Evolutionary conservation across 345 rosid species (phyloP), one percentile per base, ranked within the genome.

Genomic region (Syzygium grande): DNA sequence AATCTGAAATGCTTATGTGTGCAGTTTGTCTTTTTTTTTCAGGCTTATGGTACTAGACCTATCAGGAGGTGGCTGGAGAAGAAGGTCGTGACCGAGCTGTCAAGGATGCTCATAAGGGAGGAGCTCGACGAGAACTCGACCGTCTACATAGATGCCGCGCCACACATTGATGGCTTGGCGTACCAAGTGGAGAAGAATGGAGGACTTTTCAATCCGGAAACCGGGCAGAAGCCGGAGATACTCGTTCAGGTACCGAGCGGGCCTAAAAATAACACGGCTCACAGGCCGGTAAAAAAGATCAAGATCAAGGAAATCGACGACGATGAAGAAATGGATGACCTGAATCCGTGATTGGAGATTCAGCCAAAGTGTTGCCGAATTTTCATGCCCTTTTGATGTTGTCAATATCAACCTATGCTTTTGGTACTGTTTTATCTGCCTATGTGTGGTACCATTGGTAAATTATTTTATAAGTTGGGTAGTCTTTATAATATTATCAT

Each of bases 61-160:
- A 94, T 97, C 43, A 90, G 99, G 90, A 95, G 99, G 86, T 97
- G 99, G 99, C 96, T 97, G 7, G 98, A 97, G 93, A 95, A 86
- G 92, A 95, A 88, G 90, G 99, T 97, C 87, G 98, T 97, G 2
- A 97, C 99, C 0, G 95, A 95, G 90, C 89, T 97, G 19, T 97
- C 98, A 12, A 95, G 91, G 89, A 95, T 96, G 99, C 94, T 97
- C 4, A 88, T 97, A 46, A 93, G 93, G 88, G 98, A 94, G 49
- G 99, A 95, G 43, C 95, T 97, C 0, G 96, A 97, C 34, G 99
- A 96, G 86, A 97, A 93, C 92, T 94, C 96, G 0, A 95, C 98
- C 0, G 99, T 94, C 46, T 95, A 93, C 88, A 95, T 97, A 21
- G 97, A 96, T 22, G 96, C 95, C 5, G 93, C 86, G 4, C 27